Evolutionary conservation across 169 alveolate genomes (phyloP), one percentile per base, ranked within the genome.

Genomic region (Theileria annulata): DNA sequence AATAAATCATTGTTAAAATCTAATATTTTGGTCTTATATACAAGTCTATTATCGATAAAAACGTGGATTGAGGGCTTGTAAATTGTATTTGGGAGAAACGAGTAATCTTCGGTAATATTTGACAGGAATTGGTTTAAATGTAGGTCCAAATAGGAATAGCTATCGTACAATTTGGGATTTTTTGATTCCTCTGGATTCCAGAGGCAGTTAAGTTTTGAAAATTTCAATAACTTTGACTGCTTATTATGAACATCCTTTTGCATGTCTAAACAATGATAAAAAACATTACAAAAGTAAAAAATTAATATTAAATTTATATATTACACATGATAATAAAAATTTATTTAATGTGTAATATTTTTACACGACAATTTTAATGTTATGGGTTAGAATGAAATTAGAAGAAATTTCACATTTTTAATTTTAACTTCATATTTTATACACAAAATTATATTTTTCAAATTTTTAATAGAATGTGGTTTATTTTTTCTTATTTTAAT

Each of bases 81-180:
- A 2, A 82, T 76, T 1, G 86, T 73, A 59, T 79, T 37, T 10
- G 89, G 89, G 15, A 75, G 31, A 60, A 70, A 77, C 12, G 86
- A 49, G 54, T 47, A 71, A n/a, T 76, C 89, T 10, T 82, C 77
- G 5, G 86, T 77, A 0, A 82, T 75, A 58, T 31, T 51, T 8
- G 89, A 74, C 17, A 82, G 75, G 68, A 82, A 82, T 63, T 82
- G 89, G 67, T 82, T 77, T 31, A 82, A 33, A 28, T 70, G 74
- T 3, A 82, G 51, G 64, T 76, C 81, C 58, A 75, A 54, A 25
- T 70, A 37, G 23, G 85, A 82, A 54, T 80, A 74, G 21, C 76
- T 77, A 3, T 48, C 78, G 73, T 49, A 69, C 63, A 69, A 12
- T 33, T 48, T 69, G 25, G 77, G 77, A 49, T 69, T 48, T 42